Conservation (phyloP, 768 basidiomycete genomes). For the Tylopilus sp. region DNA sequence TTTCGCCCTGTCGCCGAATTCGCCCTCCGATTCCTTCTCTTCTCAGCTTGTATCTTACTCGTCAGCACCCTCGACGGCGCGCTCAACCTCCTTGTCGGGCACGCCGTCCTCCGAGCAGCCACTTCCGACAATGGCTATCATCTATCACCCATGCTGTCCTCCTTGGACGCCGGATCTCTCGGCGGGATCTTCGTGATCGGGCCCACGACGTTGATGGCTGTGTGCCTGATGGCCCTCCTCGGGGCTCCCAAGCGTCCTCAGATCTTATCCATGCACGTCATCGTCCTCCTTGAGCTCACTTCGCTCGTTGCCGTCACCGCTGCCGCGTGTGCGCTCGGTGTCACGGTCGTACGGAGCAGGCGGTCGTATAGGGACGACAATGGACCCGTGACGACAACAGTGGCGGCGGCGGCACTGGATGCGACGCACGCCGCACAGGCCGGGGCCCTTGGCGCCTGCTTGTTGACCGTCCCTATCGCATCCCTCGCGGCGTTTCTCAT, state of each 20-base stretch:
- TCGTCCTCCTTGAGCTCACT: constrained; percentile 10
- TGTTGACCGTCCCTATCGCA: constrained; percentile 6
- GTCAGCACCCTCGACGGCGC: constrained; percentile 5
- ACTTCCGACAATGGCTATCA: constrained; percentile 10
- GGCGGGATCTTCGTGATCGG: constrained; percentile 13
- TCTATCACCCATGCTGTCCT: constrained; percentile 1
- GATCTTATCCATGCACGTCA: background rate
- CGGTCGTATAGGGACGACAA: too few relatives aligned
- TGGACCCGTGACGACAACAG: too few relatives aligned
- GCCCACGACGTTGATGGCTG: constrained; percentile 3
- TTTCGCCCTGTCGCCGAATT: constrained; percentile 9
- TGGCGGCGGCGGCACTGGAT: background rate
- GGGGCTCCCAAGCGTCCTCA: background rate
- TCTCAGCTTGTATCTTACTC: constrained; percentile 3
- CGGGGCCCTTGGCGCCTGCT: constrained; percentile 10
- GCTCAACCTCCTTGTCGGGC: constrained; percentile 10
- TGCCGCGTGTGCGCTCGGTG: constrained; percentile 13
- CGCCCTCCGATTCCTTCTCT: constrained; percentile 4
- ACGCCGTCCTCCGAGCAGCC: constrained; percentile 13
- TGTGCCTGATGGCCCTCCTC: constrained; percentile 2
- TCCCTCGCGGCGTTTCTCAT: constrained; percentile 6
- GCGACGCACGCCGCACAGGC: constrained; percentile 15
- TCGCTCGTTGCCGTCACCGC: constrained; percentile 8
- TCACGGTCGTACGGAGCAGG: background rate
- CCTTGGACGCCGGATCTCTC: constrained; percentile 12